Evolutionary conservation across 2,329 filamentous ascomycete species (phyloP), one percentile per base, ranked within the genome.

Genomic region (Aspergillus unguis): DNA sequence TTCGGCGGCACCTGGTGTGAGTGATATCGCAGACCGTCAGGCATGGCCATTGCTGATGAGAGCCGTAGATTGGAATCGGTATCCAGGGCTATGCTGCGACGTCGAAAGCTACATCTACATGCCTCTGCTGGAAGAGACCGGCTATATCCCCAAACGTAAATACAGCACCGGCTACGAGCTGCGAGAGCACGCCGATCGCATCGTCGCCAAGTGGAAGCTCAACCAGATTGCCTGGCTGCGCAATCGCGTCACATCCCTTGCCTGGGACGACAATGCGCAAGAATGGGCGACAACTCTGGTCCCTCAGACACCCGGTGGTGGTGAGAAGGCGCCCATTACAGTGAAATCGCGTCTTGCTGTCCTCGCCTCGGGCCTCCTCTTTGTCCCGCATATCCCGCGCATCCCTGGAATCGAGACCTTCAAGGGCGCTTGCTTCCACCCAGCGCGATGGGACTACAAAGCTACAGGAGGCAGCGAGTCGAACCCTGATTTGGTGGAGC

Each of bases 21-120:
- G 6, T 33, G 6, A 6, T 10, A 7, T 17, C 36, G 36, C 8
- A 7, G 5, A 10, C n/a, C 7, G 7, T 5, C 9, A 38, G 6
- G 5, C 5, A 10, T n/a, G 5, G 17, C 2, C 36, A 6, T 10
- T n/a, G n/a, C 36, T 38, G 7, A 38, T 17, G 5, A 10, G 5
- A n/a, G n/a, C 5, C n/a, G n/a, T 2, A 44, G 51, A 75, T 57
- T 77, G 72, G 71, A 78, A 79, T 48, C 66, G 73, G 6, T 79
- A 79, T 51, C 76, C 76, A 5, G 77, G 77, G 2, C 54, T 76
- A 5, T 66, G 65, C 60, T 85, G 81, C 62, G 83, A 86, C 58
- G 68, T 82, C 2, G 83, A 86, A 66, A 75, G 74, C 48, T 84
- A 80, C 17, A 44, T 55, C 35, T 57, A 55, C 25, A 51, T 59